Percentiles rank a stretch among this genome's conserved stretches.
phyloP scores from a whole-genome alignment of 805 yeast genomes.

The Metschnikowia hibisci region DNA sequence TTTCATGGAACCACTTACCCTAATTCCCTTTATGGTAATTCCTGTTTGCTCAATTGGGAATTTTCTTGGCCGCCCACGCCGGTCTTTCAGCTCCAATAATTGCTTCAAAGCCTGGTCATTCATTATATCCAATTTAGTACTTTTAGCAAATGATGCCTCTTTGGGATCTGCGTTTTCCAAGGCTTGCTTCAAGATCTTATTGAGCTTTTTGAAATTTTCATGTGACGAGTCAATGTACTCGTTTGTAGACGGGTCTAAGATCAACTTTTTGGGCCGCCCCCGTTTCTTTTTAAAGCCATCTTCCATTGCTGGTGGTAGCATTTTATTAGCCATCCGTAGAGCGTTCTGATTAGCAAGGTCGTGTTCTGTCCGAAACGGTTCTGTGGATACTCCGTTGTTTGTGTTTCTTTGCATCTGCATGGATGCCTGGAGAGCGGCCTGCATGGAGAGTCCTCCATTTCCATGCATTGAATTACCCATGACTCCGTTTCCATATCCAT shows the following conservation, averaged over 20 bases:
- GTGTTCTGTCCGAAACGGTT: constrained; percentile 4
- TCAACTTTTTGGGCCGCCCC: constrained; percentile 41
- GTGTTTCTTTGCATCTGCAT: constrained; percentile 8
- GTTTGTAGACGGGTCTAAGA: constrained; percentile 40
- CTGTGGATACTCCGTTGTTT: not conserved
- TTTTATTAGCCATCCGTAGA: constrained; percentile 7
- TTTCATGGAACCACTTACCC: constrained; percentile 34
- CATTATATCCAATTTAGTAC: constrained; percentile 9
- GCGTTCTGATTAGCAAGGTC: not conserved
- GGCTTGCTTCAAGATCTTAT: constrained; percentile 24
- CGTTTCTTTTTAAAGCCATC: constrained; percentile 30
- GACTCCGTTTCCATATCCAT: not conserved
- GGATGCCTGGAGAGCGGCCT: constrained; percentile 4
- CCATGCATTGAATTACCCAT: not conserved
- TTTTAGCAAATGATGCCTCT: not conserved
- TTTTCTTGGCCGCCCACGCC: constrained; percentile 50
- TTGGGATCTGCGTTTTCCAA: constrained; percentile 8
- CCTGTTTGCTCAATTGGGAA: constrained; percentile 46
- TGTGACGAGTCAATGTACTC: constrained; percentile 39
- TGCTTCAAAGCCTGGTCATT: constrained; percentile 20
- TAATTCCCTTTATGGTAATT: constrained; percentile 39
- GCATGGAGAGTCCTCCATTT: not conserved
- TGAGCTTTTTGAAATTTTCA: constrained; percentile 39
- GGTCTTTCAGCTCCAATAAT: constrained; percentile 38
- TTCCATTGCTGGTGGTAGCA: constrained; percentile 9